Evolutionary conservation across 768 basidiomycete genomes (phyloP).

Genomic region (Leccinum sublutescens): DNA sequence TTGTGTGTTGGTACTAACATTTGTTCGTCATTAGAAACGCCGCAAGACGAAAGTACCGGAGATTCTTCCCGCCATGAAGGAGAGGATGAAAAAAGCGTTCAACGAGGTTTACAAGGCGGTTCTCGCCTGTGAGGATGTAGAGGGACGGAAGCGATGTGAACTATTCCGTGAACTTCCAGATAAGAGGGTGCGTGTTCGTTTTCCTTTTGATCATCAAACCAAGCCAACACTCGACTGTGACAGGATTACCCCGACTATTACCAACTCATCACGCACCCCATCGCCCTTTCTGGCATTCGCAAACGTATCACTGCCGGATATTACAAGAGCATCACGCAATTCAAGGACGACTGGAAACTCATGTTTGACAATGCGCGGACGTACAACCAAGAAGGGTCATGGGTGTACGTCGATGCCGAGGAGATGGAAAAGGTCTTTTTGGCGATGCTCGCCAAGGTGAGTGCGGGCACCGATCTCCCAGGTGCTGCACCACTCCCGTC

Average conservation of each 20-base stretch:
- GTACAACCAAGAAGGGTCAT: conserved; percentile 93
- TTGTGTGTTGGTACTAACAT: background rate
- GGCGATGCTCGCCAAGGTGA: conserved; percentile 60
- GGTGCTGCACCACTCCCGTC: conserved; percentile 52
- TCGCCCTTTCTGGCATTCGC: conserved; percentile 82
- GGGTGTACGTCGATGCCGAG: conserved; percentile 92
- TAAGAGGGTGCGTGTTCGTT: conserved; percentile 50
- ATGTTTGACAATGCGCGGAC: conserved; percentile 94
- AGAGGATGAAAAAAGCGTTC: conserved; percentile 84
- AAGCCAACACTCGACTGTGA: conserved; percentile 11
- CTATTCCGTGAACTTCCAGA: conserved; percentile 88
- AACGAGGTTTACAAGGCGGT: conserved; percentile 75
- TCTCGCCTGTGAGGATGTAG: conserved; percentile 64
- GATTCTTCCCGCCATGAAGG: conserved; percentile 54
- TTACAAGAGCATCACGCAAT: conserved; percentile 74
- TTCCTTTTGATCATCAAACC: background rate
- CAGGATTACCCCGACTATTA: conserved; percentile 94
- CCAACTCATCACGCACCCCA: conserved; percentile 81
- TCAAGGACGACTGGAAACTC: conserved; percentile 77
- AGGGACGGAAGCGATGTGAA: conserved; percentile 78
- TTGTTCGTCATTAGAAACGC: conserved; percentile 59
- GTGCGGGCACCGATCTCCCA: conserved; percentile 69
- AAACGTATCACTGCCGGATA: conserved; percentile 64
- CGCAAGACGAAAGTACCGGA: conserved; percentile 73
- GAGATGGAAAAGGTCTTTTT: conserved; percentile 92